Evolutionary conservation across 176 grass and related monocot species (phyloP).

Genomic region (Cocos nucifera): DNA sequence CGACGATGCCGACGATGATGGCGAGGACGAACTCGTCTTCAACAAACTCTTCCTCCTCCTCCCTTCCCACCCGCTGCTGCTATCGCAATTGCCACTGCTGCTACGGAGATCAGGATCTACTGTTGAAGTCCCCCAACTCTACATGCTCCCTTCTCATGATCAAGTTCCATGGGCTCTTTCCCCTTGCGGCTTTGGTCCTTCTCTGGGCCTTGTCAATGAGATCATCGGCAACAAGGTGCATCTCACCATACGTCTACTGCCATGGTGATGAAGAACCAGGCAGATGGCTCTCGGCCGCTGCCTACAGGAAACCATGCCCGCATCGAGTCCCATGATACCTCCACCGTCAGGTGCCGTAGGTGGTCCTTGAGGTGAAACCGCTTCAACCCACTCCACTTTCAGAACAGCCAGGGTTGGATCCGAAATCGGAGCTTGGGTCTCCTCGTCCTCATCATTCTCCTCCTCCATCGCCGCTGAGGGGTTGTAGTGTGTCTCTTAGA

Average conservation of each 20-base stretch:
- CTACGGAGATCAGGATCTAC: conserved; percentile 10
- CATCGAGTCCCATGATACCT: conserved; percentile 56
- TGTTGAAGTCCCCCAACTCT: background rate
- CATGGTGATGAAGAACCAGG: conserved; percentile 54
- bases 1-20: conserved; percentile 59
- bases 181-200: conserved; percentile 25
- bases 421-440: conserved; percentile 36
- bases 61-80: conserved; percentile 18
- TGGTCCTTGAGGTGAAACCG: conserved; percentile 31
- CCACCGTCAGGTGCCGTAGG: conserved; percentile 20
- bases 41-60: conserved; percentile 27
- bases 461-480: background rate
- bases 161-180: background rate
- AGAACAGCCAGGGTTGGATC: conserved; percentile 57
- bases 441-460: conserved; percentile 27
- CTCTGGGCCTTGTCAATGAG: conserved; percentile 42
- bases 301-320: conserved; percentile 29
- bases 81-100: background rate
- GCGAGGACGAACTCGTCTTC: conserved; percentile 57
- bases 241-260: conserved; percentile 40
- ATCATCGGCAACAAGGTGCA: no score
- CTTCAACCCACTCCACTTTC: conserved; percentile 38
- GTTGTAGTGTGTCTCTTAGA: conserved; percentile 75
- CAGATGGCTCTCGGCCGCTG: conserved; percentile 39
- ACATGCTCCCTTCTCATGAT: conserved; percentile 3